phyloP scores from a whole-genome alignment of 495 filamentous ascomycete genomes.

The Wilcoxina mikolae region DNA sequence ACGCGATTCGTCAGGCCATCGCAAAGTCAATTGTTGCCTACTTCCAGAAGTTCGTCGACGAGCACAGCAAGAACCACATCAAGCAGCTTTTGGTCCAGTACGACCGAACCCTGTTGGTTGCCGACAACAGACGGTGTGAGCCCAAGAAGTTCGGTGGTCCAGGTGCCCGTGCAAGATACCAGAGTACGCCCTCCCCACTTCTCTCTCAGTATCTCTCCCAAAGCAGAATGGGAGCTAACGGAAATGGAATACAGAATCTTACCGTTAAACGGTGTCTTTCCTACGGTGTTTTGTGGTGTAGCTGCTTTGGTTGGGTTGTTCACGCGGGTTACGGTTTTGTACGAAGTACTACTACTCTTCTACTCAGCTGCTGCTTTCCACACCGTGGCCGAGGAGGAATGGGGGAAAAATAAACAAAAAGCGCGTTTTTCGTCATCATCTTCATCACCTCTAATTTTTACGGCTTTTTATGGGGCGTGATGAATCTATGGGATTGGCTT shows the following conservation, averaged over 20 bases:
- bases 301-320: too few relatives aligned
- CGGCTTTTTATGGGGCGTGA: too few relatives aligned
- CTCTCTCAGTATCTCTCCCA: neutral
- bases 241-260: conserved; percentile 36
- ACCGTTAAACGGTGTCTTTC: conserved; percentile 39
- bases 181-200: conserved; percentile 55
- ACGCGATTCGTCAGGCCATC: conserved; percentile 97
- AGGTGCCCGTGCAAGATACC: conserved; percentile 90
- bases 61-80: conserved; percentile 98
- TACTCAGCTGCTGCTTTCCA: too few relatives aligned
- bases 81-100: conserved; percentile 89
- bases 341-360: too few relatives aligned
- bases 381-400: too few relatives aligned
- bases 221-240: neutral
- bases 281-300: too few relatives aligned
- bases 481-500: neutral
- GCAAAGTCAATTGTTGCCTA: conserved; percentile 96
- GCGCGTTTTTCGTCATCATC: too few relatives aligned
- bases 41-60: conserved; percentile 99
- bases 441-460: too few relatives aligned
- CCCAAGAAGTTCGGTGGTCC: conserved; percentile 88
- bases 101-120: conserved; percentile 92
- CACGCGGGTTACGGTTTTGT: too few relatives aligned
- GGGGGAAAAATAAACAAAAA: too few relatives aligned
- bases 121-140: conserved; percentile 88